A percentile compares a stretch with the other conserved stretches of the same genome.
These are phyloP conservation scores for Candida yuanshanica DNA, from an alignment of 805 yeast species.

Conservation along the genomic window DNA sequence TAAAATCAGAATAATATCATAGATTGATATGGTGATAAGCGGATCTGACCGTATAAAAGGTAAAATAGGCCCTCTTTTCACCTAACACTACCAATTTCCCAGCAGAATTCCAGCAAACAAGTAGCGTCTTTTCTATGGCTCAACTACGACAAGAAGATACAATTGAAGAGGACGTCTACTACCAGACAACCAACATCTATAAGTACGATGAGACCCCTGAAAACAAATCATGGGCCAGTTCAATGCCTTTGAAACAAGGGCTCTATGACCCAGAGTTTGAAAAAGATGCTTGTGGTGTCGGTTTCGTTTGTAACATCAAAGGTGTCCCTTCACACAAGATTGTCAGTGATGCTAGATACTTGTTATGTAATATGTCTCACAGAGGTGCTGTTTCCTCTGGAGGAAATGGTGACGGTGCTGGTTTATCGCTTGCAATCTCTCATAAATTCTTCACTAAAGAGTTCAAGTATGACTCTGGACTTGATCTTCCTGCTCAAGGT, in stretches of 20 bases:
- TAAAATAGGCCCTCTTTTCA: background rate
- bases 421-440: slow-evolving; percentile 88
- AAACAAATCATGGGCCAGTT: slow-evolving; percentile 88
- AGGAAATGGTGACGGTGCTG: slow-evolving; percentile 99
- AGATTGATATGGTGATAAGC: background rate
- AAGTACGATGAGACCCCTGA: slow-evolving; percentile 69
- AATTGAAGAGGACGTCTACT: slow-evolving; percentile 10
- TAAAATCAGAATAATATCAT: no score
- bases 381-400: slow-evolving; percentile 97
- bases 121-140: no score
- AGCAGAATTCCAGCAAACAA: no score
- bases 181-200: slow-evolving; percentile 15
- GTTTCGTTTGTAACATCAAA: slow-evolving; percentile 91
- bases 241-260: slow-evolving; percentile 82
- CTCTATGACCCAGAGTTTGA: slow-evolving; percentile 91
- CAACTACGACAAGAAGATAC: slow-evolving; percentile 2
- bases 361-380: slow-evolving; percentile 96
- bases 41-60: background rate
- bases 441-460: slow-evolving; percentile 84
- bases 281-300: slow-evolving; percentile 98
- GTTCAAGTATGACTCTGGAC: slow-evolving; percentile 62
- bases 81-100: slow-evolving; percentile 1
- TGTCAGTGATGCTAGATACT: slow-evolving; percentile 80
- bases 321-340: slow-evolving; percentile 86
- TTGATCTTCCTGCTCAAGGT: slow-evolving; percentile 69